These are phyloP conservation scores for Sonneratia caseolaris DNA, from an alignment of 345 rosid species.

Conservation along the genomic window DNA sequence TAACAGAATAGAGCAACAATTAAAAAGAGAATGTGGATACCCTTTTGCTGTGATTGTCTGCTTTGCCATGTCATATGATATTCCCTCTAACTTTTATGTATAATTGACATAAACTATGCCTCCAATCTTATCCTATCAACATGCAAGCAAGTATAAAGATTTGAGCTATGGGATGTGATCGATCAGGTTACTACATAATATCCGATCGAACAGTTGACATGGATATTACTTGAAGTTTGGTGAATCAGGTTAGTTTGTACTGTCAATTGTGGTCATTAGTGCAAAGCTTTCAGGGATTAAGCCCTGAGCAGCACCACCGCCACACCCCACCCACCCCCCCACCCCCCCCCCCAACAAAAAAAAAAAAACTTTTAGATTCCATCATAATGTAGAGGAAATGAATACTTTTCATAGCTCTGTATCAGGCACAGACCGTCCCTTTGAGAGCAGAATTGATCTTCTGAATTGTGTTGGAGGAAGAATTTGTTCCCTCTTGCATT, in stretches of 20 bases:
- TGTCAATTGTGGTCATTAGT: neutral
- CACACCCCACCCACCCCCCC: too few relatives aligned
- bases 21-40: too few relatives aligned
- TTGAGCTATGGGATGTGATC: neutral
- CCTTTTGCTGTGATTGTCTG: neutral
- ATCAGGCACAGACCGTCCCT: neutral
- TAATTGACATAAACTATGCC: neutral
- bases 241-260: neutral
- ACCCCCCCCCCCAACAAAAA: too few relatives aligned
- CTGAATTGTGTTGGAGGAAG: slow-evolving; percentile 3
- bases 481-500: slow-evolving; percentile 16
- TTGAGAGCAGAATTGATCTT: neutral
- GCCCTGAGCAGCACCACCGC: neutral
- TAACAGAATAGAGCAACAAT: too few relatives aligned
- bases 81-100: neutral
- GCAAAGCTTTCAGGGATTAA: neutral
- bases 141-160: neutral
- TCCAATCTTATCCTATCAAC: neutral
- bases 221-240: neutral
- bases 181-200: neutral
- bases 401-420: neutral
- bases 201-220: neutral
- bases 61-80: neutral
- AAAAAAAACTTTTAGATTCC: neutral
- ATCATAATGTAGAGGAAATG: neutral